Percentiles rank a stretch among this genome's conserved stretches.
Conservation (phyloP, 768 basidiomycete genomes). For the Lentinula guzmanii region DNA sequence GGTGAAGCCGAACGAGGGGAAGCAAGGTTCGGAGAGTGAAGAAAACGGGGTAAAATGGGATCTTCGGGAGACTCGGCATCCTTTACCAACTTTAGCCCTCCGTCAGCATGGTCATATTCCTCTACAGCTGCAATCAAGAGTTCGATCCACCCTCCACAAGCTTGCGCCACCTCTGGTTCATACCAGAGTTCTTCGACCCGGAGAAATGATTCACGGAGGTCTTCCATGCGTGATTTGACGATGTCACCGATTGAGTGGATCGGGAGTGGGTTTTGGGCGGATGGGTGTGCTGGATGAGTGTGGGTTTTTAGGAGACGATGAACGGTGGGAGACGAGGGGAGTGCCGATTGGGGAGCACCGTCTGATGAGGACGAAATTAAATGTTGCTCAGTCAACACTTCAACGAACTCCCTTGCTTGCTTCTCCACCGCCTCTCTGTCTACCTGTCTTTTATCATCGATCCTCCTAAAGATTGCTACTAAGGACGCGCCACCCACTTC, state of each 20-base stretch:
- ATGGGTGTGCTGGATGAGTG: conserved; percentile 44
- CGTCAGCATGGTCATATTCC: conserved; percentile 18
- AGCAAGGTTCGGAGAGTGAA: not conserved
- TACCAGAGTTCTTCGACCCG: conserved; percentile 48
- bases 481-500: conserved; percentile 61
- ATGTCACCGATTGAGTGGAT: conserved; percentile 41
- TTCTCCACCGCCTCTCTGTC: conserved; percentile 25
- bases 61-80: not conserved
- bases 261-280: conserved; percentile 35
- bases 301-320: conserved; percentile 48
- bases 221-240: conserved; percentile 50
- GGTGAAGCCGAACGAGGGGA: no score
- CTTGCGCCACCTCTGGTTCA: conserved; percentile 34
- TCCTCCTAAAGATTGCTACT: conserved; percentile 51
- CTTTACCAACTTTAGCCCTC: not conserved
- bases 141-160: conserved; percentile 63
- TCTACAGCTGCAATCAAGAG: conserved; percentile 43
- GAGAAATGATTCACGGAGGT: conserved; percentile 41
- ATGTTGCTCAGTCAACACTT: conserved; percentile 15
- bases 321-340: not conserved
- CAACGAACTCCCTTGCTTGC: conserved; percentile 27
- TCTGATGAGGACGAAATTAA: not conserved
- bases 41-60: not conserved
- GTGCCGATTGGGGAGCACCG: not conserved
- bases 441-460: conserved; percentile 19